Conservation (phyloP, 768 basidiomycete genomes). For the Amanita fuliginea region DNA sequence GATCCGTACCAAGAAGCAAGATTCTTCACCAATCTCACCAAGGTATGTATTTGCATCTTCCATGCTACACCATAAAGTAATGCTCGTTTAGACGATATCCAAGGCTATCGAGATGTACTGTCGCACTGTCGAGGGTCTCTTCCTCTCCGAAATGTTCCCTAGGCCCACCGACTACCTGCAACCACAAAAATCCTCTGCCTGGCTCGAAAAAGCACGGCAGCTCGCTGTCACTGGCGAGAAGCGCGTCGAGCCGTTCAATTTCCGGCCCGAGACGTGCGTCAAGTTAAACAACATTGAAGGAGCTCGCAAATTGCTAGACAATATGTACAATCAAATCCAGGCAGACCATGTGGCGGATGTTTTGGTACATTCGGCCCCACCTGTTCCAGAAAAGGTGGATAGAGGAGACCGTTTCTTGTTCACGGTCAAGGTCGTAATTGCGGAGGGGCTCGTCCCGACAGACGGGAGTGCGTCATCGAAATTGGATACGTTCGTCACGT, state of each 20-base stretch:
- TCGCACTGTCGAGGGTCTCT: slow-evolving; percentile 73
- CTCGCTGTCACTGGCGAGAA: slow-evolving; percentile 74
- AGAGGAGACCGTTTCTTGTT: slow-evolving; percentile 59
- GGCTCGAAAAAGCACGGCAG: slow-evolving; percentile 78
- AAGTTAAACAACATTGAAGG: slow-evolving; percentile 97
- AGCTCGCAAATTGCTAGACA: slow-evolving; percentile 82
- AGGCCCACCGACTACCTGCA: slow-evolving; percentile 68
- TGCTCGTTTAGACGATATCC: slow-evolving; percentile 59
- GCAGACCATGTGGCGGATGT: slow-evolving; percentile 76
- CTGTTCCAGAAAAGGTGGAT: slow-evolving; percentile 62
- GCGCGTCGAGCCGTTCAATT: slow-evolving; percentile 92
- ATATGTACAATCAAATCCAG: slow-evolving; percentile 86
- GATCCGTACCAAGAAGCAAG: slow-evolving; percentile 82
- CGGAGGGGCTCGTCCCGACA: slow-evolving; percentile 73
- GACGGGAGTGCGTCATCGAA: slow-evolving; percentile 71
- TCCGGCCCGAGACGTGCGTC: slow-evolving; percentile 87
- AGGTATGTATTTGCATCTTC: slow-evolving; percentile 34
- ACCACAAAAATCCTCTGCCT: slow-evolving; percentile 79
- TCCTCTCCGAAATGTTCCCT: slow-evolving; percentile 94
- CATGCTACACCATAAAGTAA: not conserved
- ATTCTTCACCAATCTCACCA: slow-evolving; percentile 83
- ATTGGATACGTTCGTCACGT: slow-evolving; percentile 86
- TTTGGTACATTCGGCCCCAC: slow-evolving; percentile 45
- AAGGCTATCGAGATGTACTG: slow-evolving; percentile 92
- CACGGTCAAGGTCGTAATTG: slow-evolving; percentile 87